A percentile compares a stretch with the other conserved stretches of the same genome.
Conservation (phyloP, 1,284 basidiomycete genomes). For the Ustilago tritici region DNA sequence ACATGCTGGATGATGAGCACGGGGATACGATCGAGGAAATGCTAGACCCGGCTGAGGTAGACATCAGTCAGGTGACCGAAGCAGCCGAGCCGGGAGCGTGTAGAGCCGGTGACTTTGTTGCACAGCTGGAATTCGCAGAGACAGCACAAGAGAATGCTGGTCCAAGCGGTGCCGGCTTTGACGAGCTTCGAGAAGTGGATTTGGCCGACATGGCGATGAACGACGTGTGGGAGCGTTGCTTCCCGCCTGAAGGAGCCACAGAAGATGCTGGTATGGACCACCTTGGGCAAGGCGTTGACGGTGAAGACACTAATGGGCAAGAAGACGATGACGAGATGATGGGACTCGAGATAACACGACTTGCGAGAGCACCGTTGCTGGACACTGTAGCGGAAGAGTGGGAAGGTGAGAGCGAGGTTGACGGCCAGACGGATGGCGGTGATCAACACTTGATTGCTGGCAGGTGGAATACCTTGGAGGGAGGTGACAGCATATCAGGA, state of each 20-base stretch:
- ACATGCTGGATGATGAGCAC: conserved; percentile 13
- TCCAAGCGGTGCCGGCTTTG: not conserved
- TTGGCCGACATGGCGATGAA: conserved; percentile 24
- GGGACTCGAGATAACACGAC: conserved; percentile 12
- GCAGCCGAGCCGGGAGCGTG: not conserved
- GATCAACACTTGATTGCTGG: too few species aligned
- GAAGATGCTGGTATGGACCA: not conserved
- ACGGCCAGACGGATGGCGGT: not conserved
- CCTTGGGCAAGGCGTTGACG: not conserved
- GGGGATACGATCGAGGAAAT: conserved; percentile 32
- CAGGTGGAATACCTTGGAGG: too few species aligned
- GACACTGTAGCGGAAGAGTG: conserved; percentile 35
- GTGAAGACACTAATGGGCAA: not conserved
- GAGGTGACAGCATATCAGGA: not conserved
- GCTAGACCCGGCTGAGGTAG: not conserved
- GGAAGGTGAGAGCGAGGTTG: conserved; percentile 13
- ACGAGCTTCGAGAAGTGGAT: conserved; percentile 13
- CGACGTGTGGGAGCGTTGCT: conserved; percentile 23
- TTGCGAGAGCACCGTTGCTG: conserved; percentile 34
- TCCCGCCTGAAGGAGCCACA: not conserved
- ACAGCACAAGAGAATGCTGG: not conserved
- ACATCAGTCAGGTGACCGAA: not conserved
- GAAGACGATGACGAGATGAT: conserved; percentile 5
- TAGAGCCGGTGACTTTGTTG: not conserved
- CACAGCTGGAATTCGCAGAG: not conserved